Conservation (phyloP, 2,329 filamentous ascomycete genomes). For the Parastagonospora avenae region DNA sequence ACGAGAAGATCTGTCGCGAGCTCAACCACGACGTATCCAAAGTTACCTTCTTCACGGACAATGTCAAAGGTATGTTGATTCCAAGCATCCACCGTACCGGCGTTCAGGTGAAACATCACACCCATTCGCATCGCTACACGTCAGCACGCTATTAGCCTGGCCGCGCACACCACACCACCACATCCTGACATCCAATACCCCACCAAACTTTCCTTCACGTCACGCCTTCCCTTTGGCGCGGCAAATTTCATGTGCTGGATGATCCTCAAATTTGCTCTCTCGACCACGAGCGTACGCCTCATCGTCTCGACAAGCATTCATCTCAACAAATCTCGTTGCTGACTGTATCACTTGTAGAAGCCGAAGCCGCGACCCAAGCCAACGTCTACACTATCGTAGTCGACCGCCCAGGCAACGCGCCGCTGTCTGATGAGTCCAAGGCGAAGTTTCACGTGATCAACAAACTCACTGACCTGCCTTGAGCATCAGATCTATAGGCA, state of each 20-base stretch:
- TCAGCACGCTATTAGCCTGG: constrained; percentile 20
- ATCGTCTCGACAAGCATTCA: constrained; percentile 9
- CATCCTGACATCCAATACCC: constrained; percentile 1
- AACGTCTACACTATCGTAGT: constrained; percentile 52
- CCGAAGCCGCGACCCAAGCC: constrained; percentile 51
- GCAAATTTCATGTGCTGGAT: constrained; percentile 11
- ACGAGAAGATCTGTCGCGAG: constrained; percentile 65
- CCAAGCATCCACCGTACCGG: not conserved
- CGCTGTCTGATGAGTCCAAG: constrained; percentile 48
- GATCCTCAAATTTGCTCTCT: constrained; percentile 11
- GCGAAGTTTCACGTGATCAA: constrained; percentile 32
- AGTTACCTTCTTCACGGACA: constrained; percentile 83
- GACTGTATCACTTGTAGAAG: constrained; percentile 39
- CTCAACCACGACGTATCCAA: constrained; percentile 53
- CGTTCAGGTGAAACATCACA: constrained; percentile 13
- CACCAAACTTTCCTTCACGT: constrained; percentile 1
- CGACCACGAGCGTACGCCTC: constrained; percentile 12
- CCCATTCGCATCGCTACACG: constrained; percentile 3
- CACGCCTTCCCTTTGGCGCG: constrained; percentile 1
- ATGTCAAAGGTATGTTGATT: constrained; percentile 60
- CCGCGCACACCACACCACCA: constrained; percentile 4
- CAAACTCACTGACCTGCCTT: constrained; percentile 46
- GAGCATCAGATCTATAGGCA: not conserved
- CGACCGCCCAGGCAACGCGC: constrained; percentile 72
- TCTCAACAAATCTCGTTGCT: constrained; percentile 13